Base-by-base conservation (phyloP, 345 rosid species). In the Euclidium syriacum region DNA sequence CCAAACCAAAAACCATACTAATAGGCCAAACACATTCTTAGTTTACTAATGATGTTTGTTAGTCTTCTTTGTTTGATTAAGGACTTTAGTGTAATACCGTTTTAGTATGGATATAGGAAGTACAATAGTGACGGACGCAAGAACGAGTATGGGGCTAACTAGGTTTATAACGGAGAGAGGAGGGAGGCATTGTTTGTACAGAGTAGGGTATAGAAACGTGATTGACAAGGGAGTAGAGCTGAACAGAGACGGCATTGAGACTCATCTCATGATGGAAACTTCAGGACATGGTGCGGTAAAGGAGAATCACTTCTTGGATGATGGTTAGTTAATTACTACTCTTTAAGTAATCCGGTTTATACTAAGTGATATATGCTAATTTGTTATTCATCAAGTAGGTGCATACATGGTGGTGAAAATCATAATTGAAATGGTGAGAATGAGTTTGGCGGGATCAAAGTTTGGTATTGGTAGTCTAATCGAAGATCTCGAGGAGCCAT, bases 231-330 rank as follows among this genome's bases (percentile, higher is more conserved):
- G 96, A n/a, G 81, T 81, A 8, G 82, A 84, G 52, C 78, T 92
- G 55, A 85, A 92, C 30, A 46, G 67, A 68, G 89, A 92, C 5
- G 95, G 95, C 3, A 52, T 89, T 14, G 94, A 92, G 59, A 70
- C 94, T 17, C 94, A 89, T 77, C 86, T 92, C 29, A 87, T 87
- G 96, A 92, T 92, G 96, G 98, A 92, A 77, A 92, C 95, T 12
- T 86, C 98, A 2, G 96, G 96, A 3, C 98, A 89, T 64, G 98
- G 98, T 35, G 96, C 98, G 64, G 82, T 89, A 34, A 85, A 82
- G 65, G 96, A 92, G 81, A 92, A 92, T 67, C 73, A 89, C 80
- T 89, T 83, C 75, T 79, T 92, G 4, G 98, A 89, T 58, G 96
- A 92, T 67, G 96, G 98, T 92, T 47, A 25, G 22, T 29, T 8